Conservation (phyloP, 1,284 basidiomycete species). For the Leucoagaricus sp. region DNA sequence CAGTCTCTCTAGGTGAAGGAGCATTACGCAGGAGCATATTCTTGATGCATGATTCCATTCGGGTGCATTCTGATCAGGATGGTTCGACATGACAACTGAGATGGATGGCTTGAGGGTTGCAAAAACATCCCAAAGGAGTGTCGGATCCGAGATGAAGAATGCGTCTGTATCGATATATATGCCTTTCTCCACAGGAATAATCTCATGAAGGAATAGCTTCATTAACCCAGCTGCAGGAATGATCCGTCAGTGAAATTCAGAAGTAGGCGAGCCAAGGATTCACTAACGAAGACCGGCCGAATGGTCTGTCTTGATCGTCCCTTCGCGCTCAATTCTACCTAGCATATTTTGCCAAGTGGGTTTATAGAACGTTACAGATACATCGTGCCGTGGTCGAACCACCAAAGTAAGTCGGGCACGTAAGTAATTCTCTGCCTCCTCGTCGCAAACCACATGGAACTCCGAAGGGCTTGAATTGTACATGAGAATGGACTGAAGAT, state of each 20-base stretch:
- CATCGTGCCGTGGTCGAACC: conserved; percentile 34
- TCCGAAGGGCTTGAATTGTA: conserved; percentile 43
- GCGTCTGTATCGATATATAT: conserved; percentile 54
- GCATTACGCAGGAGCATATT: conserved; percentile 54
- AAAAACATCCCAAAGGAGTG: conserved; percentile 46
- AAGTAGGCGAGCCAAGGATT: conserved; percentile 22
- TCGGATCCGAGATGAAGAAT: conserved; percentile 47
- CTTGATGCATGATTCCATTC: conserved; percentile 47
- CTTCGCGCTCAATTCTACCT: conserved; percentile 46
- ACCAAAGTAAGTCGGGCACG: conserved; percentile 39
- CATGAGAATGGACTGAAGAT: conserved; percentile 45
- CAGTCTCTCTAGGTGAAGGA: conserved; percentile 46
- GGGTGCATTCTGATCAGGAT: conserved; percentile 39
- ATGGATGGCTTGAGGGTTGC: conserved; percentile 31
- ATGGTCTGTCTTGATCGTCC: conserved; percentile 45
- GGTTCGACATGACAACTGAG: conserved; percentile 44
- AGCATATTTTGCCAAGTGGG: conserved; percentile 40
- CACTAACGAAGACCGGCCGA: conserved; percentile 47
- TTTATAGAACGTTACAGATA: conserved; percentile 43
- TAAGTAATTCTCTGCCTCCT: conserved; percentile 37
- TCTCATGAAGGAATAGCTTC: conserved; percentile 49
- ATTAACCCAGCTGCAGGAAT: conserved; percentile 40
- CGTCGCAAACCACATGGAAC: conserved; percentile 51
- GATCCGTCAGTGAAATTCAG: conserved; percentile 1
- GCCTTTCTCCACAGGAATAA: conserved; percentile 42